These are phyloP conservation scores for Boletales sp. DNA, from an alignment of 768 basidiomycete species.

Conservation along the genomic window DNA sequence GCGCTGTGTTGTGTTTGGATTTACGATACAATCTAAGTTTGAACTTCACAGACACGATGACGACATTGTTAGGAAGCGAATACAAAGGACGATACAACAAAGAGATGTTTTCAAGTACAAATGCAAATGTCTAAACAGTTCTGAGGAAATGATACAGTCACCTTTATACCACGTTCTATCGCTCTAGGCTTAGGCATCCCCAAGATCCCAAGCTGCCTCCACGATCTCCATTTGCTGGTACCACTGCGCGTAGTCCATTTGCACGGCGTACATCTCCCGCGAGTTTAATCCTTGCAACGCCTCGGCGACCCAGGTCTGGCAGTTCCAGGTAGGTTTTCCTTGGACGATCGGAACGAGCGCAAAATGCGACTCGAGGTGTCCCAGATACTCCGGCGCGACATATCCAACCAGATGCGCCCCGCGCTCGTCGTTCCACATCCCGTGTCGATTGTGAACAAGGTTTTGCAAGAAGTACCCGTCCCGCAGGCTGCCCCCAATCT, in stretches of 20 bases:
- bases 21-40: too few species aligned
- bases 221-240: slow-evolving; percentile 14
- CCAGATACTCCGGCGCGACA: slow-evolving; percentile 5
- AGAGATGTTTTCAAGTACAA: not conserved
- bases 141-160: not conserved
- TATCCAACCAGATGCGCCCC: slow-evolving; percentile 12
- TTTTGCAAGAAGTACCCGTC: slow-evolving; percentile 14
- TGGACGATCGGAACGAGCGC: slow-evolving; percentile 12
- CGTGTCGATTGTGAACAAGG: slow-evolving; percentile 12
- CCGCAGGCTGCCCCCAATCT: slow-evolving; percentile 8
- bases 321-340: slow-evolving; percentile 11
- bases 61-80: too few species aligned
- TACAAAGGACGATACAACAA: not conserved
- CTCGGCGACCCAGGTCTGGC: slow-evolving; percentile 22
- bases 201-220: slow-evolving; percentile 14
- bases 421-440: slow-evolving; percentile 13
- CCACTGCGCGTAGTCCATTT: slow-evolving; percentile 12
- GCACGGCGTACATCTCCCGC: slow-evolving; percentile 12
- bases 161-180: not conserved
- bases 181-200: slow-evolving; percentile 5
- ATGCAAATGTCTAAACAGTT: not conserved
- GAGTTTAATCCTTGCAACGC: slow-evolving; percentile 12
- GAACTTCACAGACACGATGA: too few species aligned
- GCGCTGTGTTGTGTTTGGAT: too few species aligned
- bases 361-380: slow-evolving; percentile 3